Evolutionary conservation across 2,329 filamentous ascomycete genomes (phyloP), one percentile per base, ranked within the genome.

Genomic region (Colletotrichum endophyticum): DNA sequence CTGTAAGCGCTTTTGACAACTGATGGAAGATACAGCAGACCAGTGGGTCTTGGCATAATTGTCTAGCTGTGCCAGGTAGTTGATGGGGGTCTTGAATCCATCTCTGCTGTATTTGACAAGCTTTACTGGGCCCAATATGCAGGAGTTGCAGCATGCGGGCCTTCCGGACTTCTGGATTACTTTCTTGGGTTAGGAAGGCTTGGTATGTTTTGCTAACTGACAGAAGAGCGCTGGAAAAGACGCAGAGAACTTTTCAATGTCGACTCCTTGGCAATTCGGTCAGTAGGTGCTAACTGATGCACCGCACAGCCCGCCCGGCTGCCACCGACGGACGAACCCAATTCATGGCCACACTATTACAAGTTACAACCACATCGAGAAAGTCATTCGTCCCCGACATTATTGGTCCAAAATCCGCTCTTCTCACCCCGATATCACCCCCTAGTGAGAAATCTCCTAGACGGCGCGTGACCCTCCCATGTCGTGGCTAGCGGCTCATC

Each of bases 401-500:
- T 28, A 66, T 72, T 72, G 73, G 73, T 36, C 27, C 22, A 39
- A 22, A 59, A 39, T 49, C 57, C 62, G 30, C 61, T 59, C 44
- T 25, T 22, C 30, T 27, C 16, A 25, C 30, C n/a, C 61, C 39
- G 25, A 32, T 16, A 39, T 61, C 69, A 36, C 53, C 49, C 61
- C 49, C 49, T 12, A 19, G 19, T 8, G 30, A 25, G 15, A 56
- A 71, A 68, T 36, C 59, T 22, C 19, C 28, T 25, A 16, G 36
- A 27, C 59, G 8, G 63, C 74, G 70, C 74, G 74, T 76, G 74
- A 76, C 74, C 59, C 64, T 76, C 64, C 70, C 39, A 39, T 44
- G 57, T 30, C 16, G 27, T 49, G 32, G 16, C 53, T 73, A 76
- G 73, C 63, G 32, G 63, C 63, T 15, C 32, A 8, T 19, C 25